Percentiles rank a stretch among this genome's conserved stretches.
Evolutionary conservation across 2,329 filamentous ascomycete species (phyloP).

Genomic region (Sporothrix pseudoabietina): DNA sequence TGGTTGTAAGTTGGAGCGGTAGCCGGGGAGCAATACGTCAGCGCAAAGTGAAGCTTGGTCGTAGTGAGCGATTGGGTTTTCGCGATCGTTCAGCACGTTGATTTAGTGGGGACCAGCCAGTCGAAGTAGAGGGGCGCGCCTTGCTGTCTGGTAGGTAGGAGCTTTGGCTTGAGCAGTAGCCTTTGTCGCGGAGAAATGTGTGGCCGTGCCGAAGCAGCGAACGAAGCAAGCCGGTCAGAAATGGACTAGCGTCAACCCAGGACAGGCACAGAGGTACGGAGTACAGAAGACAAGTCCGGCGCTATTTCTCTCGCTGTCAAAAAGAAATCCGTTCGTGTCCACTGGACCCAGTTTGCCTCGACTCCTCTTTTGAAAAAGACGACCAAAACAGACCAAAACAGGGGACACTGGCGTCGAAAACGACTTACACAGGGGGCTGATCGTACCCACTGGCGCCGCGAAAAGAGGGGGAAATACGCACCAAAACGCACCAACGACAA

Average conservation of each 20-base stretch:
- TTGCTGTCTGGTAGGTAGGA: neutral
- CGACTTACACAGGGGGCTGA: conserved; percentile 20
- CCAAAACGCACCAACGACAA: neutral
- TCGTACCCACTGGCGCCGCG: conserved; percentile 13
- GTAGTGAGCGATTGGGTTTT: conserved; percentile 12
- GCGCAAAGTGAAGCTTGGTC: conserved; percentile 15
- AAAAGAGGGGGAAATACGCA: conserved; percentile 9
- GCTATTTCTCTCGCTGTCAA: conserved; percentile 4
- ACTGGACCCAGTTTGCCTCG: conserved; percentile 3
- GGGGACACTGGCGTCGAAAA: conserved; percentile 3
- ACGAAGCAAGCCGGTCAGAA: neutral
- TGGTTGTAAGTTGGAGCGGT: neutral
- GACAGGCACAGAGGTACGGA: neutral
- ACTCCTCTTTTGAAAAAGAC: conserved; percentile 9
- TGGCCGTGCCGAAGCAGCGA: conserved; percentile 2
- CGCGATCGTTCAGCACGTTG: conserved; percentile 19
- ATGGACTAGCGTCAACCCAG: neutral
- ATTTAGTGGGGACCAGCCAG: neutral
- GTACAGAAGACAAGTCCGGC: neutral
- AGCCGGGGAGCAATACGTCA: conserved; percentile 16
- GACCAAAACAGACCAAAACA: neutral
- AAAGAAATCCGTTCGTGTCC: neutral
- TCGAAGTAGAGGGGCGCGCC: neutral
- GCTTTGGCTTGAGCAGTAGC: neutral
- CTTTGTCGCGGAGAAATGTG: conserved; percentile 26